Evolutionary conservation across 331 rosid genomes (phyloP).

Genomic region (Prunus yedoensis): DNA sequence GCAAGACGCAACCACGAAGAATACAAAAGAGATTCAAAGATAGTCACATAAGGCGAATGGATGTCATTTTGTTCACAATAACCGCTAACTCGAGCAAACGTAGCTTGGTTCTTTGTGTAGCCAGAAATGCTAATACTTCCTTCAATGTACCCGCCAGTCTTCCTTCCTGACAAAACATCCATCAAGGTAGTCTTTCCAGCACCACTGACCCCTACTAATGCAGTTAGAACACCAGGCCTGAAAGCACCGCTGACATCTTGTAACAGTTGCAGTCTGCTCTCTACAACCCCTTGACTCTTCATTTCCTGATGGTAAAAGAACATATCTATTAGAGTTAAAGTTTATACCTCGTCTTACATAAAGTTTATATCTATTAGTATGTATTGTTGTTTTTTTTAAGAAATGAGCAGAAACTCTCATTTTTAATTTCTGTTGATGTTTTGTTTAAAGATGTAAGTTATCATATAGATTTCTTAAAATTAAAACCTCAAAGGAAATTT

Average conservation of each 20-base stretch:
- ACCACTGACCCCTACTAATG: conserved; percentile 67
- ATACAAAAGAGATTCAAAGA: conserved; percentile 53
- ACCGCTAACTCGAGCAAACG: conserved; percentile 65
- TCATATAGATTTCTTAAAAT: background rate
- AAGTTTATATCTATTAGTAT: no score
- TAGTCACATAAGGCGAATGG: conserved; percentile 64
- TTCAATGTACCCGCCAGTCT: conserved; percentile 61
- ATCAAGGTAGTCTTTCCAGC: conserved; percentile 72
- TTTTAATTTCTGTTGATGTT: background rate
- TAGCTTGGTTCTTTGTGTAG: conserved; percentile 54
- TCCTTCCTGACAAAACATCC: conserved; percentile 71
- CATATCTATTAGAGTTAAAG: background rate
- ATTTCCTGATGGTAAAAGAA: conserved; percentile 39
- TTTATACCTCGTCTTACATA: no score
- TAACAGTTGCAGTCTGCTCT: conserved; percentile 44
- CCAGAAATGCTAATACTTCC: conserved; percentile 66
- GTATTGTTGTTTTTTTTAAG: no score
- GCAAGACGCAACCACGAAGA: conserved; percentile 66
- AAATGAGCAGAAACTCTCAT: background rate
- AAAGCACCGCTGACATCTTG: conserved; percentile 57
- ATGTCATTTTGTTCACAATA: conserved; percentile 71
- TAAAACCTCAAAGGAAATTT: background rate
- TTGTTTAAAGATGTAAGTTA: background rate
- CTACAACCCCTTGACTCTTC: conserved; percentile 47
- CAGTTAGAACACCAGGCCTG: conserved; percentile 58